A percentile compares a stretch with the other conserved stretches of the same genome.
phyloP scores from a whole-genome alignment of 2,329 filamentous ascomycete genomes.

The Xylaria sp. region DNA sequence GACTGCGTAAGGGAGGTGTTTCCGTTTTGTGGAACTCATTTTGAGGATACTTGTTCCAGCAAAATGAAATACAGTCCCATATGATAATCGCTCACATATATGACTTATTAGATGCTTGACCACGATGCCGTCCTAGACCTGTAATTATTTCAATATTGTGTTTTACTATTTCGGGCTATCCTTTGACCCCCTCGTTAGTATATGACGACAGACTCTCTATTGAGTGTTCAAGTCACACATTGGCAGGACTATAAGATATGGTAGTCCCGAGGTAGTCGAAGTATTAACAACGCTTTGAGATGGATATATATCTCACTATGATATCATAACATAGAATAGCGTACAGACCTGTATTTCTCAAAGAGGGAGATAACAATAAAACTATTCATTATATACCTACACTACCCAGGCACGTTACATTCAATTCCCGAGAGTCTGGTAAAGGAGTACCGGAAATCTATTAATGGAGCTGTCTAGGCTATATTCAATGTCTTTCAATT shows the following conservation, averaged over 20 bases:
- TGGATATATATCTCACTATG: not conserved
- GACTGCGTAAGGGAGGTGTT: too few species aligned
- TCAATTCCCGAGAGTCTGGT: not conserved
- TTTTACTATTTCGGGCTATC: not conserved
- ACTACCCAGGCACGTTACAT: slow-evolving; percentile 4
- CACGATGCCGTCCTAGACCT: not conserved
- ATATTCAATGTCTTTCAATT: not conserved
- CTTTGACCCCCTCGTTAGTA: too few species aligned
- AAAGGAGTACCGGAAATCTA: not conserved
- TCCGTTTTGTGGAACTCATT: too few species aligned
- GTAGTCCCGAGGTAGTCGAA: not conserved
- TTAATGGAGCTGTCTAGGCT: not conserved
- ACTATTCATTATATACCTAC: not conserved
- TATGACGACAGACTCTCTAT: not conserved
- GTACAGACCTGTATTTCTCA: not conserved
- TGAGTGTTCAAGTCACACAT: not conserved
- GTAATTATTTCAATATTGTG: not conserved
- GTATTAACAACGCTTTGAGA: not conserved
- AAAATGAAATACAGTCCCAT: not conserved
- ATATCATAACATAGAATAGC: not conserved
- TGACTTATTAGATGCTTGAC: not conserved
- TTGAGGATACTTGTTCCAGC: not conserved
- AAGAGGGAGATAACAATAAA: not conserved
- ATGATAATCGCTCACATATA: not conserved
- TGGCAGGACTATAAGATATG: not conserved